Conservation (phyloP, 495 filamentous ascomycete genomes). For the Mycothermus thermophilus region DNA sequence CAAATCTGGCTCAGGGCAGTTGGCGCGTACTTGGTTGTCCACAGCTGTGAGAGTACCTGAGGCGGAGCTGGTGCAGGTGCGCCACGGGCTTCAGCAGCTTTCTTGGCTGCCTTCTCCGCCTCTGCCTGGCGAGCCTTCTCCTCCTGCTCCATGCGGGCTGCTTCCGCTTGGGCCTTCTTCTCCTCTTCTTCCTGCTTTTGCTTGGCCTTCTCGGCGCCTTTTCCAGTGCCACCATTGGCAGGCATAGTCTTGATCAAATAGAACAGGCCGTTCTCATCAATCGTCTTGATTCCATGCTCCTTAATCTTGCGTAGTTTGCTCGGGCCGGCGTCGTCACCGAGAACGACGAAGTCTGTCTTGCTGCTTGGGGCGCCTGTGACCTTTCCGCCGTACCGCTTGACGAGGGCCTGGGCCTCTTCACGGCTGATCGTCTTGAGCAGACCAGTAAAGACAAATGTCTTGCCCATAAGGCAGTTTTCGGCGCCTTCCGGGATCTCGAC, state of each 20-base stretch:
- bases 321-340: constrained; percentile 83
- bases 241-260: constrained; percentile 74
- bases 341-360: constrained; percentile 87
- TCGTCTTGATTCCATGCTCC: constrained; percentile 66
- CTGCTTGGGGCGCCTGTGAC: constrained; percentile 70
- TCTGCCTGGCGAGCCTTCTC: constrained; percentile 41
- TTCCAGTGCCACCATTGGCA: constrained; percentile 70
- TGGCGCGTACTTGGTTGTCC: constrained; percentile 94
- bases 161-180: constrained; percentile 60
- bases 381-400: constrained; percentile 90
- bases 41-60: constrained; percentile 53
- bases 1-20: constrained; percentile 74
- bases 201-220: constrained; percentile 70
- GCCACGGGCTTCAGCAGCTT: constrained; percentile 29
- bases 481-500: constrained; percentile 69
- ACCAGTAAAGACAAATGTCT: constrained; percentile 96
- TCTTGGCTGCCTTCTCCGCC: constrained; percentile 34
- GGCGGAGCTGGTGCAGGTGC: constrained; percentile 22
- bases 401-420: constrained; percentile 73
- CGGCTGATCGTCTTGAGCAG: constrained; percentile 63
- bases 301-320: constrained; percentile 84
- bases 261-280: constrained; percentile 85
- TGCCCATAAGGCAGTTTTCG: constrained; percentile 83
- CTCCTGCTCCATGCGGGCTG: constrained; percentile 65
- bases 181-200: constrained; percentile 73